These are phyloP conservation scores for baker's yeast (Saccharomyces cerevisiae) DNA, from an alignment of 805 yeast species.

Conservation along the genomic window DNA sequence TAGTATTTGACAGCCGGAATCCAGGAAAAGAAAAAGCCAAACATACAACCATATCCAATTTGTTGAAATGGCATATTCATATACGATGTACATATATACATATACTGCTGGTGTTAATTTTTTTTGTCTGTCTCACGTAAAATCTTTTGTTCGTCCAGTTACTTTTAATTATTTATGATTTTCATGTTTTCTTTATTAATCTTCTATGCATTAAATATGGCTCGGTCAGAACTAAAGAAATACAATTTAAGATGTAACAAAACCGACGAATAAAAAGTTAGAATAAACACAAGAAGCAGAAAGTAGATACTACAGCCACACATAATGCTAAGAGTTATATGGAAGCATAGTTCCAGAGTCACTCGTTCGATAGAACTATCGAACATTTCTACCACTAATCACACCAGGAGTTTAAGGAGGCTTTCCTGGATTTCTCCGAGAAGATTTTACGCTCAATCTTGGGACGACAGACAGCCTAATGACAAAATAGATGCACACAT, in stretches of 20 bases:
- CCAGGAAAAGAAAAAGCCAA: not conserved
- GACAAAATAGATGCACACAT: constrained; percentile 21
- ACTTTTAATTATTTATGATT: not conserved
- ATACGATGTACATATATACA: not conserved
- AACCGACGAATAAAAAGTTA: not conserved
- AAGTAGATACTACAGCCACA: not conserved
- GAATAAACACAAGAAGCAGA: not conserved
- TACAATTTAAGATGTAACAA: not conserved
- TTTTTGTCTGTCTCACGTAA: not conserved
- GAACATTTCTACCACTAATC: not conserved
- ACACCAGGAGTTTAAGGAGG: not conserved
- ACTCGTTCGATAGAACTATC: not conserved
- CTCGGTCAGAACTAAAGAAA: not conserved
- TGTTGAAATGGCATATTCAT: not conserved
- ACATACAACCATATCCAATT: not conserved
- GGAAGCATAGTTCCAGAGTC: not conserved
- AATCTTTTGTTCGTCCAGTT: not conserved
- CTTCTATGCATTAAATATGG: not conserved
- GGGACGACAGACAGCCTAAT: constrained; percentile 20
- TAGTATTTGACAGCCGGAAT: not conserved
- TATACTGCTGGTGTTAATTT: not conserved
- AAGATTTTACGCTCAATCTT: constrained; percentile 21
- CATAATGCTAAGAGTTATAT: not conserved
- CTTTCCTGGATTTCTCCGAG: not conserved
- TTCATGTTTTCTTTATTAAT: not conserved